These are phyloP conservation scores for Agrocybe pediades DNA, from an alignment of 768 basidiomycete genomes.

Conservation along the genomic window DNA sequence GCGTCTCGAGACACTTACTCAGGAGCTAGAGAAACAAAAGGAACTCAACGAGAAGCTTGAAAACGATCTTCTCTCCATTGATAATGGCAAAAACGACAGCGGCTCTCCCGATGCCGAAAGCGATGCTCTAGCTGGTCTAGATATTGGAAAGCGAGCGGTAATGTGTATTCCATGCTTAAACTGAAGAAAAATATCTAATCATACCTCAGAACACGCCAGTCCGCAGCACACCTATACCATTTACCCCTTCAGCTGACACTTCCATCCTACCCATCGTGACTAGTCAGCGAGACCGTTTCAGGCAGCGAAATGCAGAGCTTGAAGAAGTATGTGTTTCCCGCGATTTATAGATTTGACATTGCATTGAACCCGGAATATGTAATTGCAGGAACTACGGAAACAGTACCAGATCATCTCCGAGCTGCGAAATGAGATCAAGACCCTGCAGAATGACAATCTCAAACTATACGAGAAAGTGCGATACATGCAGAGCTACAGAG, in stretches of 20 bases:
- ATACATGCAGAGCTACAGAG: constrained; percentile 96
- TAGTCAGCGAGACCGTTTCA: constrained; percentile 95
- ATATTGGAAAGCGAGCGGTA: constrained; percentile 63
- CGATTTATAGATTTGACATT: not conserved
- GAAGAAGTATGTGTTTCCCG: constrained; percentile 71
- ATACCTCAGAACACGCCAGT: constrained; percentile 29
- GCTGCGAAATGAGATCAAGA: constrained; percentile 89
- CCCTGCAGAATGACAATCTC: constrained; percentile 91
- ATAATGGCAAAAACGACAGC: constrained; percentile 50
- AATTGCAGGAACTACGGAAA: constrained; percentile 85
- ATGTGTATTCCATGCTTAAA: constrained; percentile 14
- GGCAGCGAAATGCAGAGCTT: constrained; percentile 94
- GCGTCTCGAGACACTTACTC: constrained; percentile 56
- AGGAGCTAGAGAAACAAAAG: constrained; percentile 78
- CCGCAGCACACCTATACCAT: constrained; percentile 67
- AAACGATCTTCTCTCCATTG: constrained; percentile 83
- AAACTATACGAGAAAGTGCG: constrained; percentile 99
- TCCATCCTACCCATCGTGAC: constrained; percentile 99
- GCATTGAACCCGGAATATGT: constrained; percentile 1
- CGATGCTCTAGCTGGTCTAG: constrained; percentile 74
- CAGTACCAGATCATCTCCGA: constrained; percentile 96
- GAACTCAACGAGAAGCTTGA: constrained; percentile 88
- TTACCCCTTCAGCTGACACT: constrained; percentile 78
- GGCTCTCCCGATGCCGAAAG: constrained; percentile 31
- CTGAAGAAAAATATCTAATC: not conserved